Evolutionary conservation across 2,329 filamentous ascomycete species (phyloP).

Genomic region (Venturia nashicola): DNA sequence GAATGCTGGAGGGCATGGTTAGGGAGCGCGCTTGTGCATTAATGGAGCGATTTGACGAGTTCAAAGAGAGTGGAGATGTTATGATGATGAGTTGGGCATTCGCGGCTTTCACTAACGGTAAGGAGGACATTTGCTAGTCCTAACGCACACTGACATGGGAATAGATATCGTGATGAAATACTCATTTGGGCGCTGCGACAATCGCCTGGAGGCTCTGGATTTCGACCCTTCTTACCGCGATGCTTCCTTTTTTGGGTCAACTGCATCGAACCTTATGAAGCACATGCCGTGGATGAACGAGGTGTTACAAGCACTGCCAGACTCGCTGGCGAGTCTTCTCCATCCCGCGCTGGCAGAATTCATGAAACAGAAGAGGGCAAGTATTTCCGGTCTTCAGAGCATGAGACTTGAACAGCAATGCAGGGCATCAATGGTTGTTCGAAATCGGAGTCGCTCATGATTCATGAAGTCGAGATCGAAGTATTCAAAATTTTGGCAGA

Average conservation of each 20-base stretch:
- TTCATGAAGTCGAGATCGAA: no score
- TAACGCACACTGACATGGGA: background rate
- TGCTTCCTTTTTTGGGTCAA: background rate
- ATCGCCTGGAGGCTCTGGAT: background rate
- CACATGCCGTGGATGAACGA: background rate
- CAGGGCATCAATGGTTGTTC: no score
- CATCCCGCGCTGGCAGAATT: background rate
- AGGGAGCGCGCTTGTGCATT: conserved; percentile 4
- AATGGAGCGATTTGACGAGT: background rate
- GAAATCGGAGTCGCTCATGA: no score
- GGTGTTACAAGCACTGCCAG: background rate
- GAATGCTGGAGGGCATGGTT: conserved; percentile 15
- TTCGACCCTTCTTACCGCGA: conserved; percentile 1
- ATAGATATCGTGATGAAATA: conserved; percentile 3
- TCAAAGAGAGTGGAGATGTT: conserved; percentile 2
- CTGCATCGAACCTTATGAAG: background rate
- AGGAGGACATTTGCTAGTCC: background rate
- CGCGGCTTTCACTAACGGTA: conserved; percentile 1
- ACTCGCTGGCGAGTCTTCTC: background rate
- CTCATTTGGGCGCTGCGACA: background rate
- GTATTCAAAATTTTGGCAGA: no score
- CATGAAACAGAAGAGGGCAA: conserved; percentile 2
- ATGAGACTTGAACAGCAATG: no score
- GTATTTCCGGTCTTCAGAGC: background rate
- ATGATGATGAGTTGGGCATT: conserved; percentile 1